Conservation (phyloP, 169 alveolate species). For the Plasmodium yoelii region DNA sequence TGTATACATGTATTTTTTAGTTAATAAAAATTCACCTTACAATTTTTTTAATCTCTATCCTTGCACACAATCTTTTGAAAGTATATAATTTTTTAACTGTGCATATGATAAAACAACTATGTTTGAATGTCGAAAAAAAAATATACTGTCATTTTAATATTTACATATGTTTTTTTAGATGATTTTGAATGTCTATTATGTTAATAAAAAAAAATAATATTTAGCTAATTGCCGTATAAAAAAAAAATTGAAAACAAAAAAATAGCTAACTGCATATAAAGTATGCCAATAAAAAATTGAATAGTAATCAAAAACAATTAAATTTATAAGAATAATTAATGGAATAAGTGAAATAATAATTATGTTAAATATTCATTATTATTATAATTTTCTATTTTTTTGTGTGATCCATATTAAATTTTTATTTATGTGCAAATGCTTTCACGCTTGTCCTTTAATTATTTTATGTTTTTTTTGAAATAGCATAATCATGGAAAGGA, state of each 20-base stretch:
- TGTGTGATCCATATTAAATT: too few relatives aligned
- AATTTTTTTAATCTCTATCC: neutral
- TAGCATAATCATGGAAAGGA: too few relatives aligned
- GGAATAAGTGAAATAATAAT: too few relatives aligned
- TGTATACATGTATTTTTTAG: neutral
- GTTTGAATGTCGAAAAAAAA: slow-evolving; percentile 3
- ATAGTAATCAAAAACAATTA: neutral
- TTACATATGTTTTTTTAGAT: neutral
- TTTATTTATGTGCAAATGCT: too few relatives aligned
- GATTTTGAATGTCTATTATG: slow-evolving; percentile 1
- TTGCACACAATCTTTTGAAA: slow-evolving; percentile 11
- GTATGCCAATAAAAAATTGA: neutral
- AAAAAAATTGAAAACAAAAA: neutral
- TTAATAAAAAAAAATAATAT: neutral
- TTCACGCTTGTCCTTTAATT: too few relatives aligned
- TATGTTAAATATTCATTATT: too few relatives aligned
- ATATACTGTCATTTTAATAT: neutral
- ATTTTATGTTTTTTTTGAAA: too few relatives aligned
- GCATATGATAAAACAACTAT: slow-evolving; percentile 3
- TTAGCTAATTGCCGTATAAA: neutral
- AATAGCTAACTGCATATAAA: neutral
- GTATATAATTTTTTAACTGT: neutral
- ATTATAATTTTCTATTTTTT: too few relatives aligned
- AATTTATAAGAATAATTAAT: neutral
- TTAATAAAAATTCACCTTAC: neutral